A percentile compares a stretch with the other conserved stretches of the same genome.
Conservation (phyloP, 2,329 filamentous ascomycete species). For the Colletotrichum lini region DNA sequence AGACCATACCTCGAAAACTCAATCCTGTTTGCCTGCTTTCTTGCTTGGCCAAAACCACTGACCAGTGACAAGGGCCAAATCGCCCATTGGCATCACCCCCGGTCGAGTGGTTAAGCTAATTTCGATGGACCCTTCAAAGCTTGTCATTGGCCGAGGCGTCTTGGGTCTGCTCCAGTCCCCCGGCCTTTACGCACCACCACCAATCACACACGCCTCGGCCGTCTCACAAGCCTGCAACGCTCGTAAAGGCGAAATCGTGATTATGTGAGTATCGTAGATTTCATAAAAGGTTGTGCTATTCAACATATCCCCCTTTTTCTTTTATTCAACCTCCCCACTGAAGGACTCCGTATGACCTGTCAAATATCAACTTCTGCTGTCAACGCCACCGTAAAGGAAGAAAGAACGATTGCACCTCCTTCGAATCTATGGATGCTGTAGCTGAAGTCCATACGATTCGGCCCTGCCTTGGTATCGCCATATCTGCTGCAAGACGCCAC, state of each 20-base stretch:
- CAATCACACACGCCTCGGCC: slow-evolving; percentile 23
- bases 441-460: slow-evolving; percentile 1
- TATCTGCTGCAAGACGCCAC: slow-evolving; percentile 27
- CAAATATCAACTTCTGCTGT: slow-evolving; percentile 13
- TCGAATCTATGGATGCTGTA: neutral
- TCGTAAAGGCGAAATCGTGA: slow-evolving; percentile 14
- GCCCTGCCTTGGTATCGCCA: slow-evolving; percentile 4
- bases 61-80: slow-evolving; percentile 21
- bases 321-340: too few relatives aligned
- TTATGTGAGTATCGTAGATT: neutral
- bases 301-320: neutral
- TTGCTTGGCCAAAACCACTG: slow-evolving; percentile 4
- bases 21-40: slow-evolving; percentile 1
- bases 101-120: slow-evolving; percentile 38
- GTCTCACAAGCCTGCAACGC: neutral
- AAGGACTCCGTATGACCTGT: neutral
- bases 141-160: slow-evolving; percentile 38
- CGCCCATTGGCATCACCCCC: slow-evolving; percentile 17
- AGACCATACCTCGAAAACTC: slow-evolving; percentile 13
- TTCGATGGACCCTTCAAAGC: slow-evolving; percentile 37
- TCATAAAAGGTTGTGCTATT: slow-evolving; percentile 22
- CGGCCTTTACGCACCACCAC: slow-evolving; percentile 1
- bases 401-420: slow-evolving; percentile 16
- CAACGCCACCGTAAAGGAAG: slow-evolving; percentile 7
- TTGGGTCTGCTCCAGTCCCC: slow-evolving; percentile 5